Evolutionary conservation across 2,329 filamentous ascomycete species (phyloP), one percentile per base, ranked within the genome.

Genomic region (Scytalidium sp.): DNA sequence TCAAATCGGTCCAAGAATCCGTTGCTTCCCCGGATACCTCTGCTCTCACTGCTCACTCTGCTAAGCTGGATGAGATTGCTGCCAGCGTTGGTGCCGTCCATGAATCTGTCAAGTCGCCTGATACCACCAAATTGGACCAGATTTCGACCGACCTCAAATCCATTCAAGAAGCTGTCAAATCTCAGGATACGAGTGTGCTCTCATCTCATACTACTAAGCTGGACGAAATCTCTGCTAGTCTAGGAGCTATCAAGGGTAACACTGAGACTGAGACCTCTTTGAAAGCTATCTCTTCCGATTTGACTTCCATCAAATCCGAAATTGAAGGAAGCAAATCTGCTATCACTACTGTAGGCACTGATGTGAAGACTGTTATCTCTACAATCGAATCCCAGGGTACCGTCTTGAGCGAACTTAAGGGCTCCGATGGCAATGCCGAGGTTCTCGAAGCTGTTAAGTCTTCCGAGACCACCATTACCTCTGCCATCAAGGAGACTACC

Each of bases 401-500:
- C 17, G 32, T 15, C 32, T 36, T 36, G 32, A 4, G 13, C 32
- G 92, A 15, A 4, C 32, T 63, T 49, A 63, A 63, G 53, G 49
- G 48, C 41, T 54, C 59, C 13, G 56, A 61, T 53, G 48, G 48
- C 17, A 56, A 51, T 29, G 45, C 53, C 29, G 52, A 58, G 1
- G 13, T 36, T n/a, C 13, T 36, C 6, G 32, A 36, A n/a, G 32
- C 32, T 36, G 32, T 36, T 36, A 36, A 36, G 32, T 8, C 32
- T 4, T 36, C 32, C 13, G 32, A 36, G 32, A 36, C 13, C 17
- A 15, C 32, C 4, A 36, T 36, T 15, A 36, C 32, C 7, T 36
- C 32, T 15, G 32, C 32, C 13, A 36, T 36, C 32, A 36, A 36
- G 32, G 32, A 36, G 32, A 36, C 32, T n/a, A 36, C 32, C 15